Evolutionary conservation across 1,284 basidiomycete species (phyloP).

Genomic region (Cutaneotrichosporon sp.): DNA sequence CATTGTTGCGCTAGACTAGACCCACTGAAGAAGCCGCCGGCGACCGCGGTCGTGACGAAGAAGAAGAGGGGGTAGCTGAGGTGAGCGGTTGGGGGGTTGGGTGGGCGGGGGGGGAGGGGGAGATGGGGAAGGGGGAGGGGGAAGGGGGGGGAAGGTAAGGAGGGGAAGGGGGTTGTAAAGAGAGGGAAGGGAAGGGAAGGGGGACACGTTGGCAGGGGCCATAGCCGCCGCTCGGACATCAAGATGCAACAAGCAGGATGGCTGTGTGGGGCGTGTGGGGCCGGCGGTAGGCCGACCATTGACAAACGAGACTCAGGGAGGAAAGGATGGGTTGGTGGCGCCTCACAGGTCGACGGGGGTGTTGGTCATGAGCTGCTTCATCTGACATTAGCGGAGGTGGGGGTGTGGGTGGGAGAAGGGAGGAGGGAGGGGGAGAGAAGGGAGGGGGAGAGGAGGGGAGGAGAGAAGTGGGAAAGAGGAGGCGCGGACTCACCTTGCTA

Average conservation of each 20-base stretch:
- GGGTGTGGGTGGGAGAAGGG: background rate
- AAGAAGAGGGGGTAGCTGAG: background rate
- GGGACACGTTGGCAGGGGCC: background rate
- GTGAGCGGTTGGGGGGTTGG: background rate
- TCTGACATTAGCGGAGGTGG: background rate
- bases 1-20: background rate
- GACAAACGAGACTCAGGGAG: background rate
- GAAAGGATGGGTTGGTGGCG: background rate
- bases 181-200: background rate
- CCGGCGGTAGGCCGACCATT: background rate
- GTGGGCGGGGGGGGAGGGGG: background rate
- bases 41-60: background rate
- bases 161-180: background rate
- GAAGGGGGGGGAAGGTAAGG: background rate
- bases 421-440: background rate
- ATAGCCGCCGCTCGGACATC: background rate
- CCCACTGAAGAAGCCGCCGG: background rate
- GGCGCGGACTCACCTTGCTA: background rate
- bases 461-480: background rate
- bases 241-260: background rate
- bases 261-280: background rate
- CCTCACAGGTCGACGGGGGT: background rate
- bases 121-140: background rate
- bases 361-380: background rate
- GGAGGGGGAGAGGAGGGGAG: too few relatives aligned